Evolutionary conservation across 306 rosid genomes (phyloP), one percentile per base, ranked within the genome.

Genomic region (Crataegus laevigata): DNA sequence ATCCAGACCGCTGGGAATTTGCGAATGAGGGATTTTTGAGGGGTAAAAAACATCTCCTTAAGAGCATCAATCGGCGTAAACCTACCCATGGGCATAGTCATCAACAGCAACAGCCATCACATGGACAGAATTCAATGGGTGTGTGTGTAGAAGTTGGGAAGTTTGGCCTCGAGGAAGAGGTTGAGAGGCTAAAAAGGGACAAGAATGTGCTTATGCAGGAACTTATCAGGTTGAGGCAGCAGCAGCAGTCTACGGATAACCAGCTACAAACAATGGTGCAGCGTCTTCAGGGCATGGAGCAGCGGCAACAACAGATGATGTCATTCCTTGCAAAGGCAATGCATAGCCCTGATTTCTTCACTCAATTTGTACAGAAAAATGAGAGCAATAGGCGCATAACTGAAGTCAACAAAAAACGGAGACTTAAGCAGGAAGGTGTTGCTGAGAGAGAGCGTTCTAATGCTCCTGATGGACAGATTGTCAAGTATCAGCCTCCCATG

Each of bases 1-100:
- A 94, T 88, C 99, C 99, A 45, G 99, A 94, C 78, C 93, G 96
- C 68, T 94, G 99, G 99, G 99, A 94, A 81, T 94, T 94, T 84
- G 99, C 99, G 47, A 90, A 94, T 74, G 99, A 92, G 82, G 96
- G 93, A 38, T 94, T 94, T 80, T 82, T 94, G 86, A 88, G 93
- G 82, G 98, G 96, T 78, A 96, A 94, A 82, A 94, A 92, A 77
- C 97, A 94, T 84, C 87, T 90, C 85, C 97, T 94, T 66, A 89
- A 47, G 96, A 88, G 68, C 77, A 94, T 94, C 50, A 88, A 83
- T 51, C 86, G 99, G 68, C 87, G 99, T 60, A 94, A 92, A 83
- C 97, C 97, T 77, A 91, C 87, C 65, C 97, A 94, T 68, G 99
- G 97, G 67, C 90, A 92, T 12, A 74, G 81, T 81, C 74, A 84